A percentile compares a stretch with the other conserved stretches of the same genome.
phyloP scores from a whole-genome alignment of 768 basidiomycete species.

The Hericium coralloides region DNA sequence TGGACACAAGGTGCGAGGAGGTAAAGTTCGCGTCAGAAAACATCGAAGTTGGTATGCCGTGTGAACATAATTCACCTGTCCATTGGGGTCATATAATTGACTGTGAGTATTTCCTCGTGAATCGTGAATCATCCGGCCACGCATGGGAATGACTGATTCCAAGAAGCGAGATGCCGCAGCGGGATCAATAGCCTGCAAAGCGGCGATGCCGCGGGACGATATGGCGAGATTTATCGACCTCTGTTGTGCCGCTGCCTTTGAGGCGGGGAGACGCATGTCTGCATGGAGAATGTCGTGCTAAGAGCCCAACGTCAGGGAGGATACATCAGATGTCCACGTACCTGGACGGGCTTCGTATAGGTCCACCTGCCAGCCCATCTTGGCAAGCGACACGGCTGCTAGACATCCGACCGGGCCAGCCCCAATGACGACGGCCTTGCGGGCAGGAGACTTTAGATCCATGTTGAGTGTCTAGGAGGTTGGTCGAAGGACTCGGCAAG shows the following conservation, averaged over 20 bases:
- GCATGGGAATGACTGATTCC: conserved; percentile 83
- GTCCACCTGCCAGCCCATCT: conserved; percentile 77
- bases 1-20: conserved; percentile 15
- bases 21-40: conserved; percentile 4
- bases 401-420: conserved; percentile 96
- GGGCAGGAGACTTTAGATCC: conserved; percentile 5
- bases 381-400: conserved; percentile 76
- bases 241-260: conserved; percentile 56
- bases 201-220: conserved; percentile 87
- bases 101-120: conserved; percentile 63
- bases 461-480: not conserved
- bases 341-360: conserved; percentile 77
- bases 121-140: conserved; percentile 91
- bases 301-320: conserved; percentile 7
- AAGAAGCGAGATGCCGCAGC: conserved; percentile 62
- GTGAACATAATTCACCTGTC: conserved; percentile 52
- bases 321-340: conserved; percentile 20
- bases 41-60: not conserved
- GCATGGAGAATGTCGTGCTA: not conserved
- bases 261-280: conserved; percentile 72
- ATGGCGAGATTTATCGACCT: conserved; percentile 96
- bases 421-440: conserved; percentile 64
- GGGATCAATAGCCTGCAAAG: conserved; percentile 73
- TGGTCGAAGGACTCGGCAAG: not conserved
- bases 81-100: conserved; percentile 81